phyloP scores from a whole-genome alignment of 1,284 basidiomycete species.

The Ganoderma sp. region DNA sequence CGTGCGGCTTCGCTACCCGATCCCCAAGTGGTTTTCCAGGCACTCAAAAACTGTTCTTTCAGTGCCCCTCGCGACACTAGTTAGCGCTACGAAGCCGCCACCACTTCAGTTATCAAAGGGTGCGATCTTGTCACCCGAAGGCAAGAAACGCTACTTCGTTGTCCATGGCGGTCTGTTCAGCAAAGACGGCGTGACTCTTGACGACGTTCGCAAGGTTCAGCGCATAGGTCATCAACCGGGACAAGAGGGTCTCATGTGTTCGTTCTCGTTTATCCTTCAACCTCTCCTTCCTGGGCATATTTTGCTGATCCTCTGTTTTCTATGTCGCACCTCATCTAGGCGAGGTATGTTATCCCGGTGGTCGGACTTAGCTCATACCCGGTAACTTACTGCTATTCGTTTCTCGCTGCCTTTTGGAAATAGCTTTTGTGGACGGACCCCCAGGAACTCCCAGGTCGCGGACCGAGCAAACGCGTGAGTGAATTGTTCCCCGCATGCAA shows the following conservation, averaged over 20 bases:
- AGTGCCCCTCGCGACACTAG: conserved; percentile 92
- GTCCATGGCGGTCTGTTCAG: conserved; percentile 97
- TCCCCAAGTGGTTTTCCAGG: too few relatives aligned
- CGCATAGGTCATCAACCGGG: conserved; percentile 92
- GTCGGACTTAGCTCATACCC: background rate
- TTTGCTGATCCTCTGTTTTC: background rate
- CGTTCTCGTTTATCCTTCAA: conserved; percentile 39
- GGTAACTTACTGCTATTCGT: background rate
- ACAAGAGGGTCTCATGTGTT: conserved; percentile 94
- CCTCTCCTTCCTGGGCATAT: too few relatives aligned
- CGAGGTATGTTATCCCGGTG: conserved; percentile 52
- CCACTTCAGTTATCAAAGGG: conserved; percentile 45
- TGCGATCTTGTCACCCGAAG: conserved; percentile 82
- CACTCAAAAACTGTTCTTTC: conserved; percentile 18
- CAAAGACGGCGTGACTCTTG: conserved; percentile 91
- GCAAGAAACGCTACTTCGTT: conserved; percentile 91
- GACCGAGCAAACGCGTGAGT: conserved; percentile 91
- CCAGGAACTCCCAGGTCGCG: conserved; percentile 88
- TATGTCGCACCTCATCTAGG: conserved; percentile 43
- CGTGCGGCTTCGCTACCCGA: conserved; percentile 40
- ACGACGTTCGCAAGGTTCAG: conserved; percentile 89
- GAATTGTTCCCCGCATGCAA: background rate
- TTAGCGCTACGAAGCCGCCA: conserved; percentile 75
- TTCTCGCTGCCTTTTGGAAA: conserved; percentile 5
- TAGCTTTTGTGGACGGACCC: conserved; percentile 94